Evolutionary conservation across 169 alveolate genomes (phyloP).

Genomic region (Sarcocystis neurona): DNA sequence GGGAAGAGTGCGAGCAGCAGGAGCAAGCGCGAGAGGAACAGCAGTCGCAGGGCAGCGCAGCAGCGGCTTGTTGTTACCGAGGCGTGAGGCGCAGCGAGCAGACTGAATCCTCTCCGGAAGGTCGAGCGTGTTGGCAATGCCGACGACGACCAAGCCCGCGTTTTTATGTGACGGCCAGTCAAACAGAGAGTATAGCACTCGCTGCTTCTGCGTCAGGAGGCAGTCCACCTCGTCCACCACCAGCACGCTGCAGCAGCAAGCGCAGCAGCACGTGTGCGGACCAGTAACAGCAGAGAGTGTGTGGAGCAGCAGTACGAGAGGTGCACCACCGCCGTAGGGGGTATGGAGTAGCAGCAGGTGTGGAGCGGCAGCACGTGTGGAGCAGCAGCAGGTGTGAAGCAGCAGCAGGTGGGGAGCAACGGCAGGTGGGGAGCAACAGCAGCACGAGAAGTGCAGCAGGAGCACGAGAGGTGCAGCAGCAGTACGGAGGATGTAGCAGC

Average conservation of each 20-base stretch:
- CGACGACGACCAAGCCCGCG: constrained; percentile 80
- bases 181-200: constrained; percentile 83
- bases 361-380: too few species aligned
- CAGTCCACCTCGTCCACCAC: constrained; percentile 62
- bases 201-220: constrained; percentile 76
- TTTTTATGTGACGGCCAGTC: constrained; percentile 82
- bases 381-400: too few species aligned
- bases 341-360: too few species aligned
- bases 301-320: too few species aligned
- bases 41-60: too few species aligned
- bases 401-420: neutral
- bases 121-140: constrained; percentile 86
- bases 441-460: neutral
- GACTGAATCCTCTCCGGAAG: constrained; percentile 75
- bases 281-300: too few species aligned
- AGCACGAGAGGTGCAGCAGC: neutral
- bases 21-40: neutral
- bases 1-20: neutral
- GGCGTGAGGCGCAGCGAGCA: constrained; percentile 34
- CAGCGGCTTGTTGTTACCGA: neutral
- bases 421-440: neutral
- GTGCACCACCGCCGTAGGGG: too few species aligned
- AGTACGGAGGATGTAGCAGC: too few species aligned
- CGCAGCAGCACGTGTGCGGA: neutral
- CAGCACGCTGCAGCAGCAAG: neutral